Evolutionary conservation across 768 basidiomycete species (phyloP).

Genomic region (Gelatoporia subvermispora): DNA sequence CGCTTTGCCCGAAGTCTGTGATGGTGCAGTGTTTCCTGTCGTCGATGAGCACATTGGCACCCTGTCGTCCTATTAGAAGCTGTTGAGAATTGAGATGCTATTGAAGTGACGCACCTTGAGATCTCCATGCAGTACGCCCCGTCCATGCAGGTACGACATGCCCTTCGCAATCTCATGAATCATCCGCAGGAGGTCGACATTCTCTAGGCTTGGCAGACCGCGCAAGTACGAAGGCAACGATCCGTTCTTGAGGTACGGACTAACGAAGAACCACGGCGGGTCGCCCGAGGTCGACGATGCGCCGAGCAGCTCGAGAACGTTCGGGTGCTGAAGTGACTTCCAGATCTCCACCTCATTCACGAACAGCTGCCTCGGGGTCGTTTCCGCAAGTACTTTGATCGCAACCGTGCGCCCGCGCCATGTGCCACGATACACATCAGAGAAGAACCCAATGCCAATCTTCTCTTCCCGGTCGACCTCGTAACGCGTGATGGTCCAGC

Average conservation of each 20-base stretch:
- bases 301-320: slow-evolving; percentile 71
- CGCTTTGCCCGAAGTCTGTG: slow-evolving; percentile 80
- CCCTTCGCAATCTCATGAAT: slow-evolving; percentile 74
- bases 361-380: slow-evolving; percentile 61
- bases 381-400: slow-evolving; percentile 65
- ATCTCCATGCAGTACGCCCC: slow-evolving; percentile 73
- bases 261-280: slow-evolving; percentile 46
- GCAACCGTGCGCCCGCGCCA: slow-evolving; percentile 68
- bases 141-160: slow-evolving; percentile 73
- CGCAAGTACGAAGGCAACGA: slow-evolving; percentile 58
- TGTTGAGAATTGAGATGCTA: background rate
- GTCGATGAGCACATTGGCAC: slow-evolving; percentile 72
- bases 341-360: slow-evolving; percentile 39
- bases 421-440: slow-evolving; percentile 69
- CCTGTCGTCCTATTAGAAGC: slow-evolving; percentile 30
- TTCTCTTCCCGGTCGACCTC: slow-evolving; percentile 69
- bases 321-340: slow-evolving; percentile 61
- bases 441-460: slow-evolving; percentile 73
- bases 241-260: slow-evolving; percentile 65
- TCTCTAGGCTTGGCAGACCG: slow-evolving; percentile 22
- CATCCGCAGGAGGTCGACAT: slow-evolving; percentile 49
- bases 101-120: slow-evolving; percentile 50
- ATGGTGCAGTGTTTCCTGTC: slow-evolving; percentile 64
- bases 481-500: slow-evolving; percentile 79
- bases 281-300: slow-evolving; percentile 69